A percentile compares a stretch with the other conserved stretches of the same genome.
Evolutionary conservation across 1,139 yeast genomes (phyloP).

Genomic region (Pneumocystis canis): DNA sequence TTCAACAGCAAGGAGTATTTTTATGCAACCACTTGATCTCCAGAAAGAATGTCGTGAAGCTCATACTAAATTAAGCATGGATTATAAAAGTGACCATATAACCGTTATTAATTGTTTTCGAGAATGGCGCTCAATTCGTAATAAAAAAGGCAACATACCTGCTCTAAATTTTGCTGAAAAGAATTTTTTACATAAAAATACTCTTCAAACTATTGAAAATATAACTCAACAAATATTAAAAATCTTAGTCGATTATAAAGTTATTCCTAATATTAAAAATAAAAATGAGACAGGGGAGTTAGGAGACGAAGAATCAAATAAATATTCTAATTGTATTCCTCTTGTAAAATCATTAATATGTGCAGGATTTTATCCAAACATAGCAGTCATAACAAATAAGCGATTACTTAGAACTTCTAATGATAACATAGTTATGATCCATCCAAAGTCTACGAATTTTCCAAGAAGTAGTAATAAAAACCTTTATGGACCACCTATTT

Average conservation of each 20-base stretch:
- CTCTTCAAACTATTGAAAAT: slow-evolving; percentile 11
- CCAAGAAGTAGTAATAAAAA: not conserved
- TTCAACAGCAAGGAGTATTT: slow-evolving; percentile 12
- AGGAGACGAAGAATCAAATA: slow-evolving; percentile 14
- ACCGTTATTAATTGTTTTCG: slow-evolving; percentile 9
- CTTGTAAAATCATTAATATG: slow-evolving; percentile 14
- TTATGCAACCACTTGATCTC: slow-evolving; percentile 12
- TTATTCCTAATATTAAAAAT: not conserved
- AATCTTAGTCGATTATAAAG: slow-evolving; percentile 10
- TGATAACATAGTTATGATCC: slow-evolving; percentile 13
- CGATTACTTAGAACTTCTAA: slow-evolving; percentile 13
- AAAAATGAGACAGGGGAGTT: not conserved
- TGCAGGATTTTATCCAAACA: slow-evolving; percentile 16
- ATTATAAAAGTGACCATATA: slow-evolving; percentile 10
- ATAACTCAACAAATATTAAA: slow-evolving; percentile 13
- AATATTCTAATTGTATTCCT: slow-evolving; percentile 12
- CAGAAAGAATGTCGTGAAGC: slow-evolving; percentile 7
- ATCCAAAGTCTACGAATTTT: slow-evolving; percentile 22
- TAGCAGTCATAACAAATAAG: slow-evolving; percentile 11
- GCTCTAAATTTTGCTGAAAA: not conserved
- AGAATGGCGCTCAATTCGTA: slow-evolving; percentile 2
- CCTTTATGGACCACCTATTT: not conserved
- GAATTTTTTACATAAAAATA: slow-evolving; percentile 11
- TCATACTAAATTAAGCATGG: slow-evolving; percentile 5
- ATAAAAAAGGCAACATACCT: not conserved